phyloP scores from a whole-genome alignment of 2,329 filamentous ascomycete genomes.

The Stemphylium vesicarium region DNA sequence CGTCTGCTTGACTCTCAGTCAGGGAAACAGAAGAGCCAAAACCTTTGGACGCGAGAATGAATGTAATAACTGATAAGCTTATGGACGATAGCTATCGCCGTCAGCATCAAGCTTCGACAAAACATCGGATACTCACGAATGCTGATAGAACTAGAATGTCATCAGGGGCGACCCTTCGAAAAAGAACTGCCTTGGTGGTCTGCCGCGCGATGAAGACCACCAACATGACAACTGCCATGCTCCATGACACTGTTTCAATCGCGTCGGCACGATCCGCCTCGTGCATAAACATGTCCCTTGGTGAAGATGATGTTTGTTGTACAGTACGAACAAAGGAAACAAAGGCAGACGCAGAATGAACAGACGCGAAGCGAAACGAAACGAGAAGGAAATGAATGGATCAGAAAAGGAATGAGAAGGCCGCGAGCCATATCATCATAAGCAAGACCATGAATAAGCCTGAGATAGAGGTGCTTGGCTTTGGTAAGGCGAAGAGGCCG shows the following conservation, averaged over 20 bases:
- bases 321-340: not conserved
- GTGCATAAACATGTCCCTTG: conserved; percentile 13
- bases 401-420: not conserved
- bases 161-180: conserved; percentile 33
- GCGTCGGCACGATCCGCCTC: conserved; percentile 25
- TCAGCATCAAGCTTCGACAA: conserved; percentile 11
- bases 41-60: conserved; percentile 35
- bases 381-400: conserved; percentile 17
- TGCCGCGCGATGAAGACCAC: conserved; percentile 35
- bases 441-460: conserved; percentile 12
- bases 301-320: conserved; percentile 25
- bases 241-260: conserved; percentile 37
- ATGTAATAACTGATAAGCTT: conserved; percentile 32
- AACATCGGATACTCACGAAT: conserved; percentile 27
- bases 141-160: conserved; percentile 40
- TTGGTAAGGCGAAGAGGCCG: not conserved
- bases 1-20: conserved; percentile 25
- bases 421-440: conserved; percentile 3
- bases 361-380: conserved; percentile 18
- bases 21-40: conserved; percentile 25
- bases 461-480: not conserved
- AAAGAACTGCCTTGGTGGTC: conserved; percentile 33
- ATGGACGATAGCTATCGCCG: conserved; percentile 30
- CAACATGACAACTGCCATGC: conserved; percentile 28
- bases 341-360: conserved; percentile 9